Base-by-base conservation (phyloP, 495 filamentous ascomycete genomes). In the Penicillium egyptiacum region DNA sequence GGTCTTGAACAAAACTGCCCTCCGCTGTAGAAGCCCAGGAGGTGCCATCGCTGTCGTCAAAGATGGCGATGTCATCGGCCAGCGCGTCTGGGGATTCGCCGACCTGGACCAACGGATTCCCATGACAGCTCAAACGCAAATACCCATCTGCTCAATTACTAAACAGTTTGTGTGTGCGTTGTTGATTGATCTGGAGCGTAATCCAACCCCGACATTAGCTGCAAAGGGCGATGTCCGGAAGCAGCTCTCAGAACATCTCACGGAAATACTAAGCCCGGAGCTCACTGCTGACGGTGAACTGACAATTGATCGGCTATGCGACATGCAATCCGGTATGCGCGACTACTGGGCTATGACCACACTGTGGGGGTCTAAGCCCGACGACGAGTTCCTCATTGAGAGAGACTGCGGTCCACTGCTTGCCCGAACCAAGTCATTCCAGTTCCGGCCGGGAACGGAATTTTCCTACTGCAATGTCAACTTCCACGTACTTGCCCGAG, bases 321-420 rank as follows among this genome's bases (percentile, higher is more conserved):
- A 69, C 52, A 74, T 66, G 53, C 71, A 74, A 35, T 72, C 71
- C 0, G 71, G 71, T 6, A 43, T 74, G 22, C 67, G 71, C 5
- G 71, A 74, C 40, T 74, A 74, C 31, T 74, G 70, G 68, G 68
- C 68, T 5, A 66, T 74, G 69, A 70, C 71, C 3, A 60, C 62
- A 14, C 59, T 74, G 11, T 66, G 64, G 68, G 71, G 71, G 0
- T 54, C 65, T 2, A 63, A 65, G 25, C 69, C 71, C 3, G 71
- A 70, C 0, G 69, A 62, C 4, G 56, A 64, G 39, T 74, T 72
- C 30, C 51, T 57, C 22, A 45, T 71, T 3, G 57, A 56, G 9
- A 53, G 62, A 22, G 66, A 69, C 30, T 53, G 50, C 20, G 56
- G 61, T 20, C 50, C 57, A 1, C 39, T 59, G 40, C 44, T 70